A percentile compares a stretch with the other conserved stretches of the same genome.
Conservation (phyloP, 352 stramenopile species). For the Thraustochytrium striatum region DNA sequence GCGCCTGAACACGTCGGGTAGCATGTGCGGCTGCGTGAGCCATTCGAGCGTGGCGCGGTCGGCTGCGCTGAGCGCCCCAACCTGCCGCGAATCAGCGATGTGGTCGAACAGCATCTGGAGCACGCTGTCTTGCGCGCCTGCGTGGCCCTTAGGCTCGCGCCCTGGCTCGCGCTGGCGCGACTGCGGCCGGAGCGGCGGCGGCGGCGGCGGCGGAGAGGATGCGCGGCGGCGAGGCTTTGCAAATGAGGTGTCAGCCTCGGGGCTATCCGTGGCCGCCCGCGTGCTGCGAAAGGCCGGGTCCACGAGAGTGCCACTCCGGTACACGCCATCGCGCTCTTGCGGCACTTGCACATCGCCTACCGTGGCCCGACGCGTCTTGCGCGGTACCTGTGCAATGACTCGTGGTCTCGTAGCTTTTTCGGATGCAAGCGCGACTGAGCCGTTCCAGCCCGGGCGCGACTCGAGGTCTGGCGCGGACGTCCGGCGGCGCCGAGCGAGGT, state of each 20-base stretch:
- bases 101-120: background rate
- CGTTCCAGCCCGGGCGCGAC: too few species aligned
- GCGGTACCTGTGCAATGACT: too few species aligned
- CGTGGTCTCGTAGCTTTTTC: too few species aligned
- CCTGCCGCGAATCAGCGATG: background rate
- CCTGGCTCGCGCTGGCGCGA: background rate
- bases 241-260: background rate
- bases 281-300: too few species aligned
- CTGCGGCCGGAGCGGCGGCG: background rate
- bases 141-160: background rate
- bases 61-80: background rate
- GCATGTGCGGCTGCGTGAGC: background rate
- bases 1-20: background rate
- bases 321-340: too few species aligned
- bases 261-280: too few species aligned
- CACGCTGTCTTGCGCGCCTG: background rate
- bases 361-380: too few species aligned
- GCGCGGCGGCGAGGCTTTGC: background rate
- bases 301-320: too few species aligned
- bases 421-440: too few species aligned
- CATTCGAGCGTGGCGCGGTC: conserved; percentile 10
- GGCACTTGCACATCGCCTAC: too few species aligned
- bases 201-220: background rate
- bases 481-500: too few species aligned
- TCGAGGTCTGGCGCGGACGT: too few species aligned